A percentile compares a stretch with the other conserved stretches of the same genome.
Conservation (phyloP, 257 asterid genomes). For the Lycium barbarum region DNA sequence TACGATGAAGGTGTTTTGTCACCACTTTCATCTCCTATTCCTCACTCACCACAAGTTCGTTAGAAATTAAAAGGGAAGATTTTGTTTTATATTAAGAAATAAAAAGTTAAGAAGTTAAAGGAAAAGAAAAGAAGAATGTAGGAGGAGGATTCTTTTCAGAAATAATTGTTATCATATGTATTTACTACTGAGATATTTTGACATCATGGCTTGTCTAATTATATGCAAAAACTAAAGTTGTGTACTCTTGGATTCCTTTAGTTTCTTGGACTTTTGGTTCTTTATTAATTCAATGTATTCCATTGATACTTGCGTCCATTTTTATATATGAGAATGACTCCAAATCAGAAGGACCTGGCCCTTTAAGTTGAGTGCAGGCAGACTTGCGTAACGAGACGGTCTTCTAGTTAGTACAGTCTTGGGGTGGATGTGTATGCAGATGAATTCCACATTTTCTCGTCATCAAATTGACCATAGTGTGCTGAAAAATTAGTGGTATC, state of each 20-base stretch:
- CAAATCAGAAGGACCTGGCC: not conserved
- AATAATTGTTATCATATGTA: not conserved
- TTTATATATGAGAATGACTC: not conserved
- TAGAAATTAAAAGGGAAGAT: not conserved
- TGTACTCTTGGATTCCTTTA: not conserved
- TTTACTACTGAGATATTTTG: not conserved
- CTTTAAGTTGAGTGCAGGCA: too few species aligned
- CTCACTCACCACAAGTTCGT: constrained; percentile 53
- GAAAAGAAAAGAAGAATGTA: not conserved
- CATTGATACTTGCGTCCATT: not conserved
- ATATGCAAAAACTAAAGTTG: not conserved
- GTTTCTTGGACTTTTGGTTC: not conserved
- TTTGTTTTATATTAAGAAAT: too few species aligned
- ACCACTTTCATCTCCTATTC: constrained; percentile 60
- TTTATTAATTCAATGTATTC: not conserved
- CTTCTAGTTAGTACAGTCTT: too few species aligned
- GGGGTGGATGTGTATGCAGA: too few species aligned
- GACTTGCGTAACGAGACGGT: too few species aligned
- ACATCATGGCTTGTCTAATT: constrained; percentile 1
- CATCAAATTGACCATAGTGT: too few species aligned
- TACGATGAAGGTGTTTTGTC: constrained; percentile 45
- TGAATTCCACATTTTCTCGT: too few species aligned
- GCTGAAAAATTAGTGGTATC: too few species aligned
- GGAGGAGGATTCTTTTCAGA: not conserved
- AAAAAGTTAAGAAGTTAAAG: not conserved